phyloP scores from a whole-genome alignment of 164 flowering plant species.

The Aristolochia californica region DNA sequence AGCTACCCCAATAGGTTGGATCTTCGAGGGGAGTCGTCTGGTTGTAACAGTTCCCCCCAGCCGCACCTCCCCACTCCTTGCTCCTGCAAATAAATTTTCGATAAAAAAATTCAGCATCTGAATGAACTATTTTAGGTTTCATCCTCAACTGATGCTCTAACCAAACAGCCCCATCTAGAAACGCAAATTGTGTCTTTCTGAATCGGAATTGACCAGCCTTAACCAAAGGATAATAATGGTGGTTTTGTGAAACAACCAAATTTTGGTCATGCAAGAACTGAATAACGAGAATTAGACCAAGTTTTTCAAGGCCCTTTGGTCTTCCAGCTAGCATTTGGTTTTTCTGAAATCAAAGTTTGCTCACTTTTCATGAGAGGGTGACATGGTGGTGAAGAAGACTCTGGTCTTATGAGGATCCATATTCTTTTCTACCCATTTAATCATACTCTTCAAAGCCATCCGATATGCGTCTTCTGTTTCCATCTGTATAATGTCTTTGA shows the following conservation, averaged over 20 bases:
- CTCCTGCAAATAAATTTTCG: conserved; percentile 31
- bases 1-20: conserved; percentile 63
- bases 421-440: conserved; percentile 57
- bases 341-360: conserved; percentile 3
- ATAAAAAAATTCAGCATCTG: not conserved
- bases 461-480: conserved; percentile 56
- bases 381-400: conserved; percentile 72
- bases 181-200: too few relatives aligned
- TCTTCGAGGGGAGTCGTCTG: conserved; percentile 55
- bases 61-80: conserved; percentile 65
- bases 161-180: too few relatives aligned
- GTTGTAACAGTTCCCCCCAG: conserved; percentile 61
- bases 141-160: too few relatives aligned
- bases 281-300: not conserved
- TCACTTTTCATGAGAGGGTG: conserved; percentile 59
- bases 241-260: too few relatives aligned
- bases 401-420: conserved; percentile 49
- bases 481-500: conserved; percentile 34
- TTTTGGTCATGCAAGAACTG: not conserved
- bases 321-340: not conserved
- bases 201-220: too few relatives aligned
- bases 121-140: too few relatives aligned
- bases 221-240: too few relatives aligned
- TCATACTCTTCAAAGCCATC: conserved; percentile 59
- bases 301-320: not conserved